Conservation (phyloP, 2,329 filamentous ascomycete species). For the Xylariaceae sp. region DNA sequence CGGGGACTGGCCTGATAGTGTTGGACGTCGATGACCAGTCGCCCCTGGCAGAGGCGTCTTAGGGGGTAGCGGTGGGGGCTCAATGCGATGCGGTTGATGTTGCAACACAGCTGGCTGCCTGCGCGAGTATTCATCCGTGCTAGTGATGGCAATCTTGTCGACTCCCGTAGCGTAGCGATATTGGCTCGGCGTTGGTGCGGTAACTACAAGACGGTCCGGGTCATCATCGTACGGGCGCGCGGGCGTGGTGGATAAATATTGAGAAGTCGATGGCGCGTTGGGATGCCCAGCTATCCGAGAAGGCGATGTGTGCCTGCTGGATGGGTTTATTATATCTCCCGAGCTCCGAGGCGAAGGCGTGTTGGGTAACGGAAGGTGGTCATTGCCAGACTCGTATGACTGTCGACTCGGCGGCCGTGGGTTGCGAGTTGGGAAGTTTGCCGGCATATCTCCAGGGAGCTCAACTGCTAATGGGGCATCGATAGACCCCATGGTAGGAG, state of each 20-base stretch:
- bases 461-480: slow-evolving; percentile 50
- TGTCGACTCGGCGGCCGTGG: slow-evolving; percentile 41
- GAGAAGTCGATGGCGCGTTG: slow-evolving; percentile 23
- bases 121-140: slow-evolving; percentile 53
- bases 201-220: slow-evolving; percentile 50
- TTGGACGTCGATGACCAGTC: slow-evolving; percentile 33
- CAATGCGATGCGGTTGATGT: slow-evolving; percentile 41
- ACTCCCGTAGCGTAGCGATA: slow-evolving; percentile 53
- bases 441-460: slow-evolving; percentile 52
- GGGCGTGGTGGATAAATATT: slow-evolving; percentile 16
- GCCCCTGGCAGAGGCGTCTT: slow-evolving; percentile 65
- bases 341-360: slow-evolving; percentile 48
- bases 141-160: slow-evolving; percentile 64
- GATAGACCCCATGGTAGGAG: slow-evolving; percentile 35
- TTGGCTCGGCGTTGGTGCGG: slow-evolving; percentile 54
- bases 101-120: slow-evolving; percentile 31
- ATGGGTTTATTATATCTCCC: slow-evolving; percentile 40
- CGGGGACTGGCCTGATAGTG: slow-evolving; percentile 25
- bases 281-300: slow-evolving; percentile 32
- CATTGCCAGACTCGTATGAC: slow-evolving; percentile 53
- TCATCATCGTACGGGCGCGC: slow-evolving; percentile 35
- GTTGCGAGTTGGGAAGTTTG: slow-evolving; percentile 32
- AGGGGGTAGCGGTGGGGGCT: slow-evolving; percentile 68
- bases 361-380: slow-evolving; percentile 42
- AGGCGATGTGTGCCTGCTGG: slow-evolving; percentile 29